A percentile compares a stretch with the other conserved stretches of the same genome.
These are phyloP conservation scores for Effrenium voratum DNA, from an alignment of 73 alveolate species.

Conservation along the genomic window DNA sequence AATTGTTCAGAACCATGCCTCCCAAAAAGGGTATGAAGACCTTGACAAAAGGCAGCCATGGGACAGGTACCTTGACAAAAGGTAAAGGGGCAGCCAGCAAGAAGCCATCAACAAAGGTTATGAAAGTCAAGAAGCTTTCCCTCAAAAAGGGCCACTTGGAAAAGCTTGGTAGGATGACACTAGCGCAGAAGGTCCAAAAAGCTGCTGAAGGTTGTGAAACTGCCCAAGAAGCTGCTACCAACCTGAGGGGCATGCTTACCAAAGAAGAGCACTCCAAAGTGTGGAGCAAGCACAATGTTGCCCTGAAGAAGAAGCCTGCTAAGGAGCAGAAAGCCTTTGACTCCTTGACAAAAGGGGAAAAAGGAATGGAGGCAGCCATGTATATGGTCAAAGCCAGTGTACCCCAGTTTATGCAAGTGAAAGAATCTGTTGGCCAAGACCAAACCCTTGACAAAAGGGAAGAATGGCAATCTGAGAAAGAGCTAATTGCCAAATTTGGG, in stretches of 20 bases:
- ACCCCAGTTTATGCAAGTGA: neutral
- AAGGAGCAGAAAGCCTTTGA: neutral
- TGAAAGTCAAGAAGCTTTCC: neutral
- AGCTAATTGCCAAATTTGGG: neutral
- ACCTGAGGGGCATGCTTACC: neutral
- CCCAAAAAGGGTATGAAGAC: neutral
- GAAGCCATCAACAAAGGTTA: neutral
- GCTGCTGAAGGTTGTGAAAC: conserved; percentile 1
- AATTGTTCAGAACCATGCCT: no score
- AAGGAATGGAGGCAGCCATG: conserved; percentile 1
- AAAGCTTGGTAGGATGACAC: conserved; percentile 15
- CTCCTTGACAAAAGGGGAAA: neutral
- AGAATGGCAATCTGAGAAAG: neutral
- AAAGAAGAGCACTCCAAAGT: conserved; percentile 2
- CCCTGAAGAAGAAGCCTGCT: neutral
- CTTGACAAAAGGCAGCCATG: neutral
- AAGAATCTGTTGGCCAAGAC: neutral
- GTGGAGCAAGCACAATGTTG: neutral
- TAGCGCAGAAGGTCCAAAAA: neutral
- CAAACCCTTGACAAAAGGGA: conserved; percentile 12
- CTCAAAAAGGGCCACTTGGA: neutral
- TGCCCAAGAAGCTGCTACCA: neutral
- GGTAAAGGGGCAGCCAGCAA: neutral
- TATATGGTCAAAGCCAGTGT: neutral
- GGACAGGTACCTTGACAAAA: neutral